Percentiles rank a stretch among this genome's conserved stretches.
These are phyloP conservation scores for Dichotomocladium elegans DNA, from an alignment of 371 early-diverging fungal genomes.

Conservation along the genomic window DNA sequence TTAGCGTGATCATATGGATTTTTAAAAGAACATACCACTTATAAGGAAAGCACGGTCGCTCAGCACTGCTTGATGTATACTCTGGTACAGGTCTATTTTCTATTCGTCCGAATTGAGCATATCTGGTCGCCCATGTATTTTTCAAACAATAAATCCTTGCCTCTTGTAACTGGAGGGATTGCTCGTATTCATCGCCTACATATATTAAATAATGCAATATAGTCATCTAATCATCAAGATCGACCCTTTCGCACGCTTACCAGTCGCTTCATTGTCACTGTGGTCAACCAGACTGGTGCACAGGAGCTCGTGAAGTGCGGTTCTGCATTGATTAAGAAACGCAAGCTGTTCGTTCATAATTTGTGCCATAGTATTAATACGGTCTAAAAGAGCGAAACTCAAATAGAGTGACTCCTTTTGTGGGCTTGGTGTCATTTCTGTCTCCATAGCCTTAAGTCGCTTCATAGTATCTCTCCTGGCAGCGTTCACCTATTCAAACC, in stretches of 20 bases:
- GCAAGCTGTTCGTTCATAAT: constrained; percentile 24
- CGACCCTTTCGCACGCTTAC: background rate
- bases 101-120: background rate
- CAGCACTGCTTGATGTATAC: constrained; percentile 21
- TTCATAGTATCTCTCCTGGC: background rate
- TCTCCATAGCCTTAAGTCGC: background rate
- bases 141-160: too few species aligned
- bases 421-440: background rate
- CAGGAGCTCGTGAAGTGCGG: constrained; percentile 14
- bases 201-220: background rate
- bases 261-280: constrained; percentile 20
- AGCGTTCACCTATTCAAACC: background rate
- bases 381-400: constrained; percentile 14
- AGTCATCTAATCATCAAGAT: background rate
- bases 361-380: constrained; percentile 16
- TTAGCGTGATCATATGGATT: too few species aligned
- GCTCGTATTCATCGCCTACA: constrained; percentile 39
- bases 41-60: constrained; percentile 22
- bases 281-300: constrained; percentile 23
- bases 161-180: constrained; percentile 38
- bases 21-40: too few species aligned
- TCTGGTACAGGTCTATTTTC: constrained; percentile 21
- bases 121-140: background rate
- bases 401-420: constrained; percentile 12
- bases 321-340: constrained; percentile 21